A percentile compares a stretch with the other conserved stretches of the same genome.
phyloP scores from a whole-genome alignment of 1,284 basidiomycete species.

The Entoloma clypeatum region DNA sequence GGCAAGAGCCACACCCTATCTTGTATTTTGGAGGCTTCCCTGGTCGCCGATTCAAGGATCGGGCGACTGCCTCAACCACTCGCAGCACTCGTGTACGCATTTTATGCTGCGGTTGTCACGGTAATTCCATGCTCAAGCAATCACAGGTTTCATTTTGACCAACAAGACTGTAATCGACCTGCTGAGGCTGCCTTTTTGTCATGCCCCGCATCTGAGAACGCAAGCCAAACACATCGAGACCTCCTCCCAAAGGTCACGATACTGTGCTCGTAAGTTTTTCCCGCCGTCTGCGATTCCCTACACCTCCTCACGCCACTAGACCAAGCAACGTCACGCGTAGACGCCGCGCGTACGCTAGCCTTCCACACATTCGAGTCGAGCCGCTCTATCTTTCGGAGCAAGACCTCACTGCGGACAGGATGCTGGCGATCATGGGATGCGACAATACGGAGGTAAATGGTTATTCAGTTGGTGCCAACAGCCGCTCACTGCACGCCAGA shows the following conservation, averaged over 20 bases:
- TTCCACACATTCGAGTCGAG: constrained; percentile 26
- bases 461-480: constrained; percentile 7
- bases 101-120: constrained; percentile 2
- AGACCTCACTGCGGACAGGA: constrained; percentile 30
- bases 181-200: constrained; percentile 8
- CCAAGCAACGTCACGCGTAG: constrained; percentile 23
- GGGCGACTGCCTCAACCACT: constrained; percentile 15
- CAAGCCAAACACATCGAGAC: constrained; percentile 3
- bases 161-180: constrained; percentile 8
- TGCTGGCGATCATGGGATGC: constrained; percentile 34
- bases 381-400: constrained; percentile 27
- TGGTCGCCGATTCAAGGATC: constrained; percentile 16
- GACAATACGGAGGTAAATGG: constrained; percentile 19
- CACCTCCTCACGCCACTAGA: constrained; percentile 9
- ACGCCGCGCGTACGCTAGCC: constrained; percentile 26
- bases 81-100: constrained; percentile 17
- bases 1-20: constrained; percentile 21
- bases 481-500: neutral
- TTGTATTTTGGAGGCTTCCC: constrained; percentile 17
- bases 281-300: neutral
- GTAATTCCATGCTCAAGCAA: constrained; percentile 3
- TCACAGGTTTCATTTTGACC: constrained; percentile 6
- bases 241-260: constrained; percentile 11
- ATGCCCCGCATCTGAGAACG: constrained; percentile 3
- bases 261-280: constrained; percentile 10